Conservation (phyloP, 139 green algal genomes). For the Zygnema cylindricum region DNA sequence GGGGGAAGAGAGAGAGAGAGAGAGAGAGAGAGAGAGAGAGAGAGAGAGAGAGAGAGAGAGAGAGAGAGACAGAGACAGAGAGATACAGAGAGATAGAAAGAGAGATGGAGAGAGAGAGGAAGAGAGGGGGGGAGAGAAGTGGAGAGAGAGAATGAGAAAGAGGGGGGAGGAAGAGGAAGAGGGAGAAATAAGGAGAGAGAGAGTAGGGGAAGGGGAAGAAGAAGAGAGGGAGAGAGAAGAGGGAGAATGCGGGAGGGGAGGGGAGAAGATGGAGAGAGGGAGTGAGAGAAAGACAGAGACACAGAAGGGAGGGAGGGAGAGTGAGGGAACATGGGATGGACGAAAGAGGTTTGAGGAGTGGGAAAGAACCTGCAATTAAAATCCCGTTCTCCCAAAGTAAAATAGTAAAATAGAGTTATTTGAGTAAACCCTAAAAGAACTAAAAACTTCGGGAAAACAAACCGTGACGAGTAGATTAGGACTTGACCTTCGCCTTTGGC, state of each 20-base stretch:
- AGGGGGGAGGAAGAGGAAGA: slow-evolving; percentile 3
- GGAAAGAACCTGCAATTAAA: no score
- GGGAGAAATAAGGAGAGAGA: slow-evolving; percentile 2
- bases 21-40: slow-evolving; percentile 27
- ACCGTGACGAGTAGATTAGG: no score
- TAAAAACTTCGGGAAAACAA: no score
- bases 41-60: slow-evolving; percentile 17
- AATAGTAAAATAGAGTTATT: no score
- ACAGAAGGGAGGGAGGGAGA: not conserved
- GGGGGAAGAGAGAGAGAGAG: no score
- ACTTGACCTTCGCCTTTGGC: no score
- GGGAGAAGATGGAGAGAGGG: not conserved
- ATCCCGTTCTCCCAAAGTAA: no score
- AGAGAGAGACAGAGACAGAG: slow-evolving; percentile 36
- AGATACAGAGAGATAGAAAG: slow-evolving; percentile 10
- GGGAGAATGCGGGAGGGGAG: slow-evolving; percentile 2
- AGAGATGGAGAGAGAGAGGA: no score
- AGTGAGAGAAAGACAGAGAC: slow-evolving; percentile 9
- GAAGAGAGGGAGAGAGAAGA: not conserved
- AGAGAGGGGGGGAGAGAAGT: slow-evolving; percentile 6
- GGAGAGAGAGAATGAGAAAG: slow-evolving; percentile 10
- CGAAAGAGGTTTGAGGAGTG: no score
- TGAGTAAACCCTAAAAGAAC: no score
- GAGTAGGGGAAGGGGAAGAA: slow-evolving; percentile 3
- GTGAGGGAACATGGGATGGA: slow-evolving; percentile 1